Evolutionary conservation across 2,329 filamentous ascomycete genomes (phyloP).

Genomic region (Monascus ruber): DNA sequence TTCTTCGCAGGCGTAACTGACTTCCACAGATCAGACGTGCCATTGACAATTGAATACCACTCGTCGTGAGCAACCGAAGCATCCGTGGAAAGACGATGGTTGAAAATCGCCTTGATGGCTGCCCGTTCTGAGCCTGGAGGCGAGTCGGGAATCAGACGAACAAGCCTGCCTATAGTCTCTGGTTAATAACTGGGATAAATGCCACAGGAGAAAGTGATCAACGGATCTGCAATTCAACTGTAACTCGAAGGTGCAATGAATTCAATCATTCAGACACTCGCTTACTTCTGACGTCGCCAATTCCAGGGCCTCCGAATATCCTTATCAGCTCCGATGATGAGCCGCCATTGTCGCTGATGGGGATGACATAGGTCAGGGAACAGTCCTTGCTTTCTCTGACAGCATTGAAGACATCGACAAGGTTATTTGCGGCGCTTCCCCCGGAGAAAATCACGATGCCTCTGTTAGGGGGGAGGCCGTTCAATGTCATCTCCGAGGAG

Average conservation of each 20-base stretch:
- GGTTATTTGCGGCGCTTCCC: constrained; percentile 84
- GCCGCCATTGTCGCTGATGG: constrained; percentile 91
- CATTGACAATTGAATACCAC: constrained; percentile 85
- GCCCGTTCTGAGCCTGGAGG: constrained; percentile 51
- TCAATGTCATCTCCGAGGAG: not conserved
- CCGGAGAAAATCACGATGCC: constrained; percentile 82
- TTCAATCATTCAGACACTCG: constrained; percentile 3
- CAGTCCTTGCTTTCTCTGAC: constrained; percentile 55
- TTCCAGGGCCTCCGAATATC: constrained; percentile 84
- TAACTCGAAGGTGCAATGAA: too few relatives aligned
- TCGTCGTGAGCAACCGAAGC: constrained; percentile 55
- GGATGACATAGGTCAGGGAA: constrained; percentile 73
- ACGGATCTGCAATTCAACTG: too few relatives aligned
- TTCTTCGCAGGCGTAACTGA: constrained; percentile 59
- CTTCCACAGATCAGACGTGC: constrained; percentile 64
- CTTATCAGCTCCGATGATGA: constrained; percentile 88
- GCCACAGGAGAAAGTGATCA: too few relatives aligned
- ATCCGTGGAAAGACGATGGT: constrained; percentile 63
- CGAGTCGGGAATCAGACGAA: constrained; percentile 71
- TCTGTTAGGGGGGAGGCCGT: constrained; percentile 13
- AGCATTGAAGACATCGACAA: constrained; percentile 77
- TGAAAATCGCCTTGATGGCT: constrained; percentile 75
- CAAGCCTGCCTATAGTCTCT: constrained; percentile 56
- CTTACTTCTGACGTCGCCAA: constrained; percentile 66
- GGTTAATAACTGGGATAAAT: not conserved